These are phyloP conservation scores for Sclerotinia glacialis DNA, from an alignment of 2,329 filamentous ascomycete genomes.

Conservation along the genomic window DNA sequence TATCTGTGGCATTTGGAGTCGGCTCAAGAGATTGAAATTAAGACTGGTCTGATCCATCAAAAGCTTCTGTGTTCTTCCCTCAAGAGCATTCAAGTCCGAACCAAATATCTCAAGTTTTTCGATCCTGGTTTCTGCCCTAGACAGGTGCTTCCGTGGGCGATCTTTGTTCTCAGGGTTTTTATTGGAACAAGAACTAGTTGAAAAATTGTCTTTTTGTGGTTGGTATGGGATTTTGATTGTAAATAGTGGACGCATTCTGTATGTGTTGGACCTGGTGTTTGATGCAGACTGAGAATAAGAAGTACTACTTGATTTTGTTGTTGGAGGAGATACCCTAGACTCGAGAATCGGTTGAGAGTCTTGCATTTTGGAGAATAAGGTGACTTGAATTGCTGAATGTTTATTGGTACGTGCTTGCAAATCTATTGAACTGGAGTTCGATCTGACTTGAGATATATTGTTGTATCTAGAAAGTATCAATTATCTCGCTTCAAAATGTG, in stretches of 20 bases:
- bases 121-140: neutral
- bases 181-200: neutral
- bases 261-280: neutral
- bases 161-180: neutral
- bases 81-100: neutral
- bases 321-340: too few species aligned
- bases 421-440: rapidly evolving
- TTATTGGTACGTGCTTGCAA: neutral
- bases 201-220: neutral
- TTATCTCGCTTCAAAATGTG: neutral
- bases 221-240: neutral
- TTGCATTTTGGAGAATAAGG: neutral
- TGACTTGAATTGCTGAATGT: neutral
- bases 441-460: neutral
- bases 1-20: neutral
- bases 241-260: neutral
- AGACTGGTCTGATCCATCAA: conserved; percentile 4
- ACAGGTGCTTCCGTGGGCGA: neutral
- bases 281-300: neutral
- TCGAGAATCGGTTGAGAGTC: neutral
- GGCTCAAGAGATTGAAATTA: neutral
- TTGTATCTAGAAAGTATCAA: too few species aligned
- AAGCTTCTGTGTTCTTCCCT: neutral
- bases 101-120: neutral
- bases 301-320: neutral